Conservation (phyloP, 352 stramenopile genomes). For the Elongisporangium anandrum region DNA sequence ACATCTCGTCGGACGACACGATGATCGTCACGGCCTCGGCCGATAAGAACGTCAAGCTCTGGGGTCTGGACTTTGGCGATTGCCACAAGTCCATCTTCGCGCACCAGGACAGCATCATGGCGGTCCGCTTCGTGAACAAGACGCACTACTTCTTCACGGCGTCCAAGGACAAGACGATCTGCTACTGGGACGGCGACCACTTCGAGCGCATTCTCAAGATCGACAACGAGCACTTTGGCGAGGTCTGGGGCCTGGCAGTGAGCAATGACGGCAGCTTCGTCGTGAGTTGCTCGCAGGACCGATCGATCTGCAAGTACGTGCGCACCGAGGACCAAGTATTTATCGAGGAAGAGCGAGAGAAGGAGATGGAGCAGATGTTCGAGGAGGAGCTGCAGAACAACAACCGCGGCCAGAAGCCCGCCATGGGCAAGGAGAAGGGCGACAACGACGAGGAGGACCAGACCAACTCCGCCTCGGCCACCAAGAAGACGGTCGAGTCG, state of each 20-base stretch:
- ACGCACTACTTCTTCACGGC: slow-evolving; percentile 99
- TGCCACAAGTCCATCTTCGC: slow-evolving; percentile 99
- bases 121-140: slow-evolving; percentile 91
- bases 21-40: slow-evolving; percentile 97
- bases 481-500: slow-evolving; percentile 92
- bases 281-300: slow-evolving; percentile 95
- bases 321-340: slow-evolving; percentile 97
- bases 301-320: slow-evolving; percentile 96
- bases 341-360: slow-evolving; percentile 97
- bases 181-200: slow-evolving; percentile 98
- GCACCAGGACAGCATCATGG: slow-evolving; percentile 98
- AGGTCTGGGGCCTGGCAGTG: slow-evolving; percentile 88
- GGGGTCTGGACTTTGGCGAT: slow-evolving; percentile 99
- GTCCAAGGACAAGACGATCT: slow-evolving; percentile 97
- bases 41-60: slow-evolving; percentile 99
- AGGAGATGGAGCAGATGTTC: slow-evolving; percentile 95
- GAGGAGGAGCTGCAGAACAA: slow-evolving; percentile 87
- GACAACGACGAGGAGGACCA: slow-evolving; percentile 28
- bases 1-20: slow-evolving; percentile 96
- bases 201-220: slow-evolving; percentile 93
- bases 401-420: slow-evolving; percentile 60
- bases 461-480: slow-evolving; percentile 77
- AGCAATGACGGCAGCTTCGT: slow-evolving; percentile 94
- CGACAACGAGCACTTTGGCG: slow-evolving; percentile 68
- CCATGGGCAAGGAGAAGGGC: slow-evolving; percentile 62